Conservation (phyloP, 2,329 filamentous ascomycete genomes). For the Hypoxylon sp. region DNA sequence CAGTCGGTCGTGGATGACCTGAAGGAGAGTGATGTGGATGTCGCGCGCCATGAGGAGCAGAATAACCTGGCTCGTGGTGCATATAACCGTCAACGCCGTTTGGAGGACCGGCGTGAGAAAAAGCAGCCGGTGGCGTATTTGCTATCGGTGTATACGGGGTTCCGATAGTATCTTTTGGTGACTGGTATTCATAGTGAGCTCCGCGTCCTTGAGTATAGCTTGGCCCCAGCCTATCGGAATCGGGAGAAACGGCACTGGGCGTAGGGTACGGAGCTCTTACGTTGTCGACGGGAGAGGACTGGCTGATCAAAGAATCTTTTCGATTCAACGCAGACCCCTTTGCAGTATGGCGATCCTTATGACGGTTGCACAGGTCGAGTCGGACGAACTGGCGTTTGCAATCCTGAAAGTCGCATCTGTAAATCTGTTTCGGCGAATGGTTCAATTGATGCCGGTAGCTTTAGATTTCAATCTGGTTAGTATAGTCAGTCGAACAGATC, state of each 20-base stretch:
- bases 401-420: conserved; percentile 91
- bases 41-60: conserved; percentile 52
- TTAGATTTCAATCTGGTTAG: conserved; percentile 29
- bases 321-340: conserved; percentile 83
- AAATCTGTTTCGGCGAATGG: conserved; percentile 95
- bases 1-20: conserved; percentile 61
- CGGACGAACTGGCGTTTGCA: conserved; percentile 93
- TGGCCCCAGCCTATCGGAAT: conserved; percentile 61
- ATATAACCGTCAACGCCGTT: conserved; percentile 62
- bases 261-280: conserved; percentile 59
- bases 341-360: conserved; percentile 84
- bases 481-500: conserved; percentile 16
- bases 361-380: conserved; percentile 90
- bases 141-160: conserved; percentile 65
- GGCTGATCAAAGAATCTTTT: conserved; percentile 76
- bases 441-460: conserved; percentile 94
- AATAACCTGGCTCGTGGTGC: conserved; percentile 58
- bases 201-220: conserved; percentile 60
- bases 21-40: conserved; percentile 60
- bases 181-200: conserved; percentile 62
- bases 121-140: conserved; percentile 60
- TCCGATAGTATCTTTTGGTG: conserved; percentile 61
- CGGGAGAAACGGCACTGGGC: conserved; percentile 63
- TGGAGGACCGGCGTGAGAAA: conserved; percentile 53
- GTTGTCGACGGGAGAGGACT: conserved; percentile 62